Evolutionary conservation across 441 rosid genomes (phyloP).

Genomic region (Populus hybrid): DNA sequence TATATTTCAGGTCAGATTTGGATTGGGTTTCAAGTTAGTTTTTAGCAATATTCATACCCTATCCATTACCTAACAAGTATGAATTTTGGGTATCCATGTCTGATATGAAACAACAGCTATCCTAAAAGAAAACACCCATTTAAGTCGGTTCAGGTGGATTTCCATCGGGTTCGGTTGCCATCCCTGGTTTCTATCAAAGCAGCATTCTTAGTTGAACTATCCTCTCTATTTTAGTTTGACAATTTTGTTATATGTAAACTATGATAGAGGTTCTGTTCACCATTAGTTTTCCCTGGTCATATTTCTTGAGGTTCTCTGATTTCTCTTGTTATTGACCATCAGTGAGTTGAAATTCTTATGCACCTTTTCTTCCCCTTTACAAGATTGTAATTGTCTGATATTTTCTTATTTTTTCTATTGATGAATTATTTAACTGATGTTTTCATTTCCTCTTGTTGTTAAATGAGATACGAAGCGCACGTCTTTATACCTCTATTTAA

Average conservation of each 20-base stretch:
- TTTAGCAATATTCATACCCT: too few species aligned
- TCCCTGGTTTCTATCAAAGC: background rate
- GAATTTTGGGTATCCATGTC: background rate
- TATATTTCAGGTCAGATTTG: too few species aligned
- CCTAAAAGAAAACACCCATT: background rate
- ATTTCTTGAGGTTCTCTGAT: background rate
- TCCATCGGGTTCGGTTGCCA: background rate
- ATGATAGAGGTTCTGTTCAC: background rate
- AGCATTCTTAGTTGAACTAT: constrained; percentile 1
- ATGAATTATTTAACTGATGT: background rate
- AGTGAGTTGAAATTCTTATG: constrained; percentile 1
- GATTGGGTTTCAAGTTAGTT: too few species aligned
- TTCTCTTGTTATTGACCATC: background rate
- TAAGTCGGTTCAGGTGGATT: background rate
- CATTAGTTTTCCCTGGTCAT: background rate
- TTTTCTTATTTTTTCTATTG: background rate
- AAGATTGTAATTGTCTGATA: background rate
- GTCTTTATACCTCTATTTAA: background rate
- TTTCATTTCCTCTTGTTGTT: background rate
- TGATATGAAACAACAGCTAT: background rate
- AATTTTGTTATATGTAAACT: background rate
- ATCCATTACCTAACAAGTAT: too few species aligned
- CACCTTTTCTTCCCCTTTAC: background rate
- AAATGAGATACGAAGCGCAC: constrained; percentile 1
- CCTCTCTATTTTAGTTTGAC: background rate